Base-by-base conservation (phyloP, 495 filamentous ascomycete genomes). In the Acidiella bohemica region DNA sequence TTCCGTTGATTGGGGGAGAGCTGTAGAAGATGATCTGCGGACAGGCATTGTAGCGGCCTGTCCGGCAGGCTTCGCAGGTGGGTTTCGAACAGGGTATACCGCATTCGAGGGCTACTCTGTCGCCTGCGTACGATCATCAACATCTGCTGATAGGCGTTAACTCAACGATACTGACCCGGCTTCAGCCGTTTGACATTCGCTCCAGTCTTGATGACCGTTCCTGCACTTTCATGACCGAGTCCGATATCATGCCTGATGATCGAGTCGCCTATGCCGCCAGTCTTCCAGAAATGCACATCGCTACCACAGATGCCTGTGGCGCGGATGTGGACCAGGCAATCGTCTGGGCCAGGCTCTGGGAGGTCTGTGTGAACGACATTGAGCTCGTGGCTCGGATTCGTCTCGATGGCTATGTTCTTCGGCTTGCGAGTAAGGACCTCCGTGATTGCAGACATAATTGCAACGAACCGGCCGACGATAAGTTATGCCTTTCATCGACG, bases 221-320 rank as follows among this genome's bases (percentile, higher is more conserved):
- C 52, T 4, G 44, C 27, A 18, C 40, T 43, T 35, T 55, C 52
- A 27, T 55, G 52, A 3, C 52, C 52, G 4, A 55, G 44, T 5
- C 39, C 42, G 11, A 26, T 21, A 13, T 44, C 25, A 8, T 12
- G 22, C 3, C 11, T 40, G 29, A 55, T 38, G 21, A 53, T 12
- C 3, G 42, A 43, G 30, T 26, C 16, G 27, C 51, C 51, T 6
- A 54, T 52, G 18, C 7, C 25, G 18, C 51, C 51, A 4, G 33
- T 33, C 20, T 54, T 47, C 51, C 51, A 54, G 41, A 54, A 54
- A 33, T 54, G 51, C 1, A 52, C 30, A 12, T 36, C 20, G 13
- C 23, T 32, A 21, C 52, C 49, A 31, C 49, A 55, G 3, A 55
- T 53, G 6, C 52, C 52, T 13, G 52, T 55, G 6, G 49, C 49